Evolutionary conservation across 371 early-diverging fungal species (phyloP), one percentile per base, ranked within the genome.

Genomic region (Apophysomyces trapeziformis): DNA sequence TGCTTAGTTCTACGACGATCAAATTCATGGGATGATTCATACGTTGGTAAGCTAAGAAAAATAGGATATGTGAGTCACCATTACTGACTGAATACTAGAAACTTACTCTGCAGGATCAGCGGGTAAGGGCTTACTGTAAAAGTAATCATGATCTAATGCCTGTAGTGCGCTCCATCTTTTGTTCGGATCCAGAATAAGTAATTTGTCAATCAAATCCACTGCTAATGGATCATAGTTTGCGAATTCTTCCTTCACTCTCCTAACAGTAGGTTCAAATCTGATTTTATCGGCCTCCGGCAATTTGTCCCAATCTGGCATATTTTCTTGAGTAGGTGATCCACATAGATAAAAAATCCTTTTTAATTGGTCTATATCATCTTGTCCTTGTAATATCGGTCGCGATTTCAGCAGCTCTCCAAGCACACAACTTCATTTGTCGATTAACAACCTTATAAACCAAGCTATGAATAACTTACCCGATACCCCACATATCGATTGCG

Each of bases 401-500:
- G 88, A 81, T 63, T 76, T 80, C 32, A 96, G 71, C 78, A 99
- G 89, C 75, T 99, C 99, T 26, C 85, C 93, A 70, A 88, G 85
- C 2, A 93, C 89, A 73, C 94, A 99, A 60, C 86, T 83, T 66
- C 54, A 50, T 50, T 21, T 50, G 7, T 8, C 5, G 7, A 21
- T 50, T 16, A 50, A 50, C 21, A 50, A 16, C 16, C 21, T 50
- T 41, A 13, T 41, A 8, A 13, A 26, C 4, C 47, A n/a, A 7
- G 5, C 0, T 6, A 50, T 4, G 41, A 35, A 63, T 54, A 1
- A 77, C 69, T 73, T 89, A 96, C 85, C 99, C 99, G 35, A 96
- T 88, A 58, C 96, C 93, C 99, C 99, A 99, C 83, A 99, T 95
- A 80, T 99, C 99, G 60, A 99, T 92, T 13, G 94, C 92, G 39